These are phyloP conservation scores for Emmonsia crescens DNA, from an alignment of 2,329 filamentous ascomycete species.

Conservation along the genomic window DNA sequence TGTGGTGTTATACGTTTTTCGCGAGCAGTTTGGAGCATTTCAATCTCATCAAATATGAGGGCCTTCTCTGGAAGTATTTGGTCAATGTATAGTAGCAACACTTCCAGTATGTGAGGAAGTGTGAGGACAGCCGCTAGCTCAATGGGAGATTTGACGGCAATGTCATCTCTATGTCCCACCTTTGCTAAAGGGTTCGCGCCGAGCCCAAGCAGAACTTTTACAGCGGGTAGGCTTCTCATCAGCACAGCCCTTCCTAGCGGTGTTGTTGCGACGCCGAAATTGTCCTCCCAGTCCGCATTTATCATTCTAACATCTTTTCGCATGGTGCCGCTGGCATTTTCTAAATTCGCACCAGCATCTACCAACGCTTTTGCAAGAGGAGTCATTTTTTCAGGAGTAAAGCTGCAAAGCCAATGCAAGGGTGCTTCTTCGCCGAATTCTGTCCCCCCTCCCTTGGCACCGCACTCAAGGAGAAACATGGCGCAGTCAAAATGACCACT, in stretches of 20 bases:
- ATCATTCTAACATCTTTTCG: slow-evolving; percentile 4
- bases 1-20: background rate
- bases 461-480: background rate
- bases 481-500: slow-evolving; percentile 2
- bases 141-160: background rate
- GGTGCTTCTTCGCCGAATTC: slow-evolving; percentile 1
- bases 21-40: background rate
- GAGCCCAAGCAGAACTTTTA: background rate
- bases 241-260: slow-evolving; percentile 1
- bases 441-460: background rate
- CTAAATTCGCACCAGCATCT: background rate
- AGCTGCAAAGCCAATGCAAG: slow-evolving; percentile 2
- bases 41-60: background rate
- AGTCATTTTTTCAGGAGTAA: background rate
- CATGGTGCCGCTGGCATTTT: background rate
- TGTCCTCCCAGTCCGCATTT: slow-evolving; percentile 3
- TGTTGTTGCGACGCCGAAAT: background rate
- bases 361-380: background rate
- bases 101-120: background rate
- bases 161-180: background rate
- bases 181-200: background rate
- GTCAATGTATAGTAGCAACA: slow-evolving; percentile 1
- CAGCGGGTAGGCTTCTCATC: slow-evolving; percentile 2
- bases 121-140: slow-evolving; percentile 1
- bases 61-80: background rate